A percentile compares a stretch with the other conserved stretches of the same genome.
phyloP scores from a whole-genome alignment of 2,329 filamentous ascomycete genomes.

The Fusarium veterinarium region DNA sequence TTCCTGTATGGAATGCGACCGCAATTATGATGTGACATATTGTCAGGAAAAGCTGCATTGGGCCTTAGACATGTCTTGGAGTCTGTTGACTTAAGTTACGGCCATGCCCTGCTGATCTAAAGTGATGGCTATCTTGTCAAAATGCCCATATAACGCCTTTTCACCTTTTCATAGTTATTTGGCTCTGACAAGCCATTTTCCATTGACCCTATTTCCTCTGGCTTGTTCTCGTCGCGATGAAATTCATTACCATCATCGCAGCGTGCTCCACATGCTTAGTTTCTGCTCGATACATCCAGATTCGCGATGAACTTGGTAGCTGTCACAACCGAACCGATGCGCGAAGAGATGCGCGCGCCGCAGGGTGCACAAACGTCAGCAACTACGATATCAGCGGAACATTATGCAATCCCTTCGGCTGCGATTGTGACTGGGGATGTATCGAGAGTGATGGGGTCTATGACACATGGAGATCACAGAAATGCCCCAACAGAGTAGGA shows the following conservation, averaged over 20 bases:
- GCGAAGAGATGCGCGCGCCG: neutral
- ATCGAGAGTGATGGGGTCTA: slow-evolving; percentile 1
- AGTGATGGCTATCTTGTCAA: neutral
- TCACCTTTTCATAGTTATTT: no score
- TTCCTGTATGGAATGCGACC: fast-evolving
- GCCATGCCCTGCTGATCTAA: neutral
- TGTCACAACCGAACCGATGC: neutral
- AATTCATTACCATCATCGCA: fast-evolving
- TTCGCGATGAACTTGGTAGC: neutral
- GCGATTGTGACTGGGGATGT: slow-evolving; percentile 2
- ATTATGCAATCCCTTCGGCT: neutral
- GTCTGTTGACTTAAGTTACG: neutral
- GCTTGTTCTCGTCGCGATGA: neutral
- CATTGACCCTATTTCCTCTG: neutral
- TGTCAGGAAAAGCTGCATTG: neutral
- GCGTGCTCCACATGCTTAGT: fast-evolving
- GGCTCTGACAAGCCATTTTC: no score
- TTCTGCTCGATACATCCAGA: neutral
- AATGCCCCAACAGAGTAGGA: neutral
- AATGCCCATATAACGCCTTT: neutral
- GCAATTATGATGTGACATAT: neutral
- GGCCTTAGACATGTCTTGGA: neutral
- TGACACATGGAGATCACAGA: neutral
- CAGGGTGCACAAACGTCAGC: neutral
- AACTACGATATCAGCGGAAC: neutral